Evolutionary conservation across 2,329 filamentous ascomycete genomes (phyloP), one percentile per base, ranked within the genome.

Genomic region (Cryphonectria naterciae): DNA sequence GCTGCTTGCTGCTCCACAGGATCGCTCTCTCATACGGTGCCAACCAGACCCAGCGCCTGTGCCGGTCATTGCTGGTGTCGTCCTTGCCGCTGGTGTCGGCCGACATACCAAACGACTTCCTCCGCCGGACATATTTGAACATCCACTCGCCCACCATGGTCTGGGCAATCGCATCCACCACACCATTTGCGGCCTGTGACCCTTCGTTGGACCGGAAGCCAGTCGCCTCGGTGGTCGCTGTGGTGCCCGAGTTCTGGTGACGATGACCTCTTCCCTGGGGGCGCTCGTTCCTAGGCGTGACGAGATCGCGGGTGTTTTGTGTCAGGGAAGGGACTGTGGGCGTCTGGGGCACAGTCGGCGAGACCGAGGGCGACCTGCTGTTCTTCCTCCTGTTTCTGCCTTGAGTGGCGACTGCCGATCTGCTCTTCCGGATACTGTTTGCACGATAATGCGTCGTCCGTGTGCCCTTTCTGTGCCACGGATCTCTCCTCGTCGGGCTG

Each of bases 61-160:
- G 96, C 41, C 96, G 92, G 74, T 92, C 91, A 74, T 89, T 90
- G 80, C 93, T 90, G 73, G 86, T 91, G 73, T 92, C 89, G 77
- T 94, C 90, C 73, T 89, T 89, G 49, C 87, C 86, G 77, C 94
- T 90, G 74, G 89, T 89, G 54, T 87, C 86, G 72, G 86, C 89
- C 35, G 84, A 86, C 68, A 95, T 89, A 28, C 94, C 94, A 79
- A 99, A 98, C 0, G 95, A 97, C 82, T 95, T 98, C 74, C 95
- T 89, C 79, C 93, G 88, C 67, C 93, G 88, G 46, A 95, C 92
- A 77, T 97, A 96, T 81, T 97, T 97, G 85, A 91, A 95, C 93
- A 97, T 95, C 92, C 93, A 96, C 77, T 98, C 96, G 52, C 96
- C 96, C 41, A 99, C 94, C 96, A 99, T 99, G 0, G 95, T 97